phyloP scores from a whole-genome alignment of 352 stramenopile species.

The Peronosclerospora sorghi region DNA sequence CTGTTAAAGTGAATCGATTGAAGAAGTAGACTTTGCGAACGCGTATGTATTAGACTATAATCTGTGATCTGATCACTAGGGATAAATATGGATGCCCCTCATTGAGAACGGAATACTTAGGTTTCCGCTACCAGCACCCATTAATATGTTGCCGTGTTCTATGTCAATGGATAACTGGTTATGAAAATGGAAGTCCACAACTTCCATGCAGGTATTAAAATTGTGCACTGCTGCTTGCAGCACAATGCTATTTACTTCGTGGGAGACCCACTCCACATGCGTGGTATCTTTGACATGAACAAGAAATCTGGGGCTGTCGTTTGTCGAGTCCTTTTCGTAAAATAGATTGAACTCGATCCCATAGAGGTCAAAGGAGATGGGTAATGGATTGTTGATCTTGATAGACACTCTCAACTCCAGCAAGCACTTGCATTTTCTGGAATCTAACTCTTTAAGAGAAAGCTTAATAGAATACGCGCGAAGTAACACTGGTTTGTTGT shows the following conservation, averaged over 20 bases:
- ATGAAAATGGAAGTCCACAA: conserved; percentile 54
- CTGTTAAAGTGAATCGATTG: too few species aligned
- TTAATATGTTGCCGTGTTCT: conserved; percentile 36
- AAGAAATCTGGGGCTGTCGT: conserved; percentile 16
- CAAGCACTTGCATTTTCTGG: conserved; percentile 55
- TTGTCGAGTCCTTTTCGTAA: conserved; percentile 31
- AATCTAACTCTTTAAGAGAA: conserved; percentile 65
- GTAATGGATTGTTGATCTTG: conserved; percentile 68
- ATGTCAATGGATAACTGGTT: conserved; percentile 63
- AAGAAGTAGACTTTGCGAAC: too few species aligned
- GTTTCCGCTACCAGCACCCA: conserved; percentile 50
- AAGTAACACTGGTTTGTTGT: conserved; percentile 58
- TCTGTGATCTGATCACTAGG: conserved; percentile 3
- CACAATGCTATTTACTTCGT: conserved; percentile 57
- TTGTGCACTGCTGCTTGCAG: conserved; percentile 38
- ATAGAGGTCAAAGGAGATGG: conserved; percentile 66
- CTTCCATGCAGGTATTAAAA: conserved; percentile 51
- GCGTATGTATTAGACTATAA: too few species aligned
- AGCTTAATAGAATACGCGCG: conserved; percentile 48
- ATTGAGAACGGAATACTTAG: conserved; percentile 66
- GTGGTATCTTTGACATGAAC: conserved; percentile 38
- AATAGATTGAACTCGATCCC: conserved; percentile 55
- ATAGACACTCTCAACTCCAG: conserved; percentile 60
- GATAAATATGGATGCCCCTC: conserved; percentile 54
- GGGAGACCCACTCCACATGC: conserved; percentile 42